Evolutionary conservation across 176 grass and related monocot genomes (phyloP).

Genomic region (Ananas comosus): DNA sequence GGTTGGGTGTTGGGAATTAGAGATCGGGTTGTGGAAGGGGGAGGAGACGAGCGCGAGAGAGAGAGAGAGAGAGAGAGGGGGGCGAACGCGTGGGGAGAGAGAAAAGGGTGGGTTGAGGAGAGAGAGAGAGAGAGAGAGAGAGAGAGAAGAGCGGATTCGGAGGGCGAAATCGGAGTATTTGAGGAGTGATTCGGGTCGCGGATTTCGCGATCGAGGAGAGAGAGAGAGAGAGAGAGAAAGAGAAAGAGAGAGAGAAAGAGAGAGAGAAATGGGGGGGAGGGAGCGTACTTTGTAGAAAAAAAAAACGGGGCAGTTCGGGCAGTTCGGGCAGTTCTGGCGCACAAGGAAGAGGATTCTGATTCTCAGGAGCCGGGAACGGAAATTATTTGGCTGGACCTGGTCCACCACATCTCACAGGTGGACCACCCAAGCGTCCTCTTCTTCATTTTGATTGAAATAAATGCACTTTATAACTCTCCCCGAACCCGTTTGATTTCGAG

Average conservation of each 20-base stretch:
- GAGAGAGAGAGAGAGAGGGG: slow-evolving; percentile 4
- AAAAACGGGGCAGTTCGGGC: slow-evolving; percentile 19
- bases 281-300: slow-evolving; percentile 30
- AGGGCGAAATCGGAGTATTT: not conserved
- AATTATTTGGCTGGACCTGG: too few species aligned
- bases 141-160: slow-evolving; percentile 12
- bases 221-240: slow-evolving; percentile 10
- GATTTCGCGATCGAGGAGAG: slow-evolving; percentile 32
- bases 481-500: too few species aligned
- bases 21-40: slow-evolving; percentile 1
- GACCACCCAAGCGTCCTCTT: too few species aligned
- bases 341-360: too few species aligned
- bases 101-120: slow-evolving; percentile 14
- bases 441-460: too few species aligned
- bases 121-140: slow-evolving; percentile 4
- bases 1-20: slow-evolving; percentile 14
- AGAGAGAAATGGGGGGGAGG: not conserved
- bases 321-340: slow-evolving; percentile 21
- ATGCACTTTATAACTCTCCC: too few species aligned
- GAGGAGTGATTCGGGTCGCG: slow-evolving; percentile 6
- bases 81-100: slow-evolving; percentile 2
- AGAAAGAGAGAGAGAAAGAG: slow-evolving; percentile 11
- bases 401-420: too few species aligned
- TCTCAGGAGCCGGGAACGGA: too few species aligned
- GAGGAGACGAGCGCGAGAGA: not conserved